Base-by-base conservation (phyloP, 139 green algal genomes). In the Coelastrella sp. region DNA sequence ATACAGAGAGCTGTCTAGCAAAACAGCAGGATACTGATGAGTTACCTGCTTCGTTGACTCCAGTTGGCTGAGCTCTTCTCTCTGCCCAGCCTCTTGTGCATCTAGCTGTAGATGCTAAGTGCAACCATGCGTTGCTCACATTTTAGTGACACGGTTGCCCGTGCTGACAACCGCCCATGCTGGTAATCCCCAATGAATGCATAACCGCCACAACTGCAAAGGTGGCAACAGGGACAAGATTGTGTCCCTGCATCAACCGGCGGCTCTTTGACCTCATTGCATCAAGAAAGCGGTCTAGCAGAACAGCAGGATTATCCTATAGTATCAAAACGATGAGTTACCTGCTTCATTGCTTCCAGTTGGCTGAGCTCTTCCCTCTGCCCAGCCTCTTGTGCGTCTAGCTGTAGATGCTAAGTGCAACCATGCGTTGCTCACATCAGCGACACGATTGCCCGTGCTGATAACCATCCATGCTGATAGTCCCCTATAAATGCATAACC, bases 271-370 rank as follows among this genome's bases (percentile, higher is more conserved):
- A 47, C 73, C 17, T 10, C 14, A 19, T 19, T 54, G 73, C 73
- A 79, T 23, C 73, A 47, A 10, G 6, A 10, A 6, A 57, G 8
- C 8, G 7, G 14, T 54, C 23, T 13, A 73, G 7, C 7, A 79
- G 6, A 79, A 13, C n/a, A n/a, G n/a, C n/a, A n/a, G n/a, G n/a
- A n/a, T n/a, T n/a, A n/a, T n/a, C n/a, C n/a, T n/a, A 56, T 82
- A 32, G 6, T 61, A 20, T 19, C 76, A 82, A 23, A 19, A 23
- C 22, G 17, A 6, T 19, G 23, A 54, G 73, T 47, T 10, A 47
- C 86, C 86, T 85, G 23, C 61, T 78, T 60, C 58, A 74, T 64
- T 4, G 80, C 90, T 57, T 80, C 23, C 32, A 90, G 76, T 47
- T 90, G 60, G 5, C 47, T 23, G 11, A 85, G 23, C 86, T 90